phyloP scores from a whole-genome alignment of 129 eudicot species.

The Tagetes patula region DNA sequence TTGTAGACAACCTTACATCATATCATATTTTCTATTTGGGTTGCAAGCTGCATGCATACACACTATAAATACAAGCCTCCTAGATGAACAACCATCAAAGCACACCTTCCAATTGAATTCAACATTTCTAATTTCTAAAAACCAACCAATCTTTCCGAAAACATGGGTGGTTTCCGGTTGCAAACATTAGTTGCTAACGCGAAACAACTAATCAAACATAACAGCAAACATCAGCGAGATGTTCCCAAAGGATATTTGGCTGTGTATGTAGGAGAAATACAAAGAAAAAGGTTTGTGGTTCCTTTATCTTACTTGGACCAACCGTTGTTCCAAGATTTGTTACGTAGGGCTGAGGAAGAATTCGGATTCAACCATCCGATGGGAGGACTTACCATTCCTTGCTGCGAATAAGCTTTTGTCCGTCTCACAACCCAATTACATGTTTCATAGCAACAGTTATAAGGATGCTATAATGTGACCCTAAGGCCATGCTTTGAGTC shows the following conservation, averaged over 20 bases:
- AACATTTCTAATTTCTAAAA: background rate
- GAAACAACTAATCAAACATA: slow-evolving; percentile 26
- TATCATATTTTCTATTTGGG: slow-evolving; percentile 3
- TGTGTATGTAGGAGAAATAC: slow-evolving; percentile 47
- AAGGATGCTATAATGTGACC: too few relatives aligned
- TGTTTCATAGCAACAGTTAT: background rate
- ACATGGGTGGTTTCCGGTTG: slow-evolving; percentile 28
- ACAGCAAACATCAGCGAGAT: slow-evolving; percentile 18
- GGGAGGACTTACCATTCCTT: slow-evolving; percentile 58
- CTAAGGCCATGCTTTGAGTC: too few relatives aligned
- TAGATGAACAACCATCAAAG: slow-evolving; percentile 4
- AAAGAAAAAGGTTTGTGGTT: slow-evolving; percentile 41
- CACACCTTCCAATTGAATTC: background rate
- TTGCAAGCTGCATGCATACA: slow-evolving; percentile 16
- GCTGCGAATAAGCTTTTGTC: slow-evolving; percentile 41
- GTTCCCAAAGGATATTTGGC: slow-evolving; percentile 51
- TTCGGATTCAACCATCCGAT: slow-evolving; percentile 47
- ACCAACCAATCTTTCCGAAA: background rate
- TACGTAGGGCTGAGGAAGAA: slow-evolving; percentile 48
- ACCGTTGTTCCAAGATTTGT: slow-evolving; percentile 46
- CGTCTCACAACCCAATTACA: slow-evolving; percentile 28
- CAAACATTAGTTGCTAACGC: slow-evolving; percentile 28
- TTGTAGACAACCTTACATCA: background rate
- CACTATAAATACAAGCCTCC: slow-evolving; percentile 17
- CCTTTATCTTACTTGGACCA: slow-evolving; percentile 44